These are phyloP conservation scores for Simmondsia chinensis DNA, from an alignment of 148 eudicot species.

Conservation along the genomic window DNA sequence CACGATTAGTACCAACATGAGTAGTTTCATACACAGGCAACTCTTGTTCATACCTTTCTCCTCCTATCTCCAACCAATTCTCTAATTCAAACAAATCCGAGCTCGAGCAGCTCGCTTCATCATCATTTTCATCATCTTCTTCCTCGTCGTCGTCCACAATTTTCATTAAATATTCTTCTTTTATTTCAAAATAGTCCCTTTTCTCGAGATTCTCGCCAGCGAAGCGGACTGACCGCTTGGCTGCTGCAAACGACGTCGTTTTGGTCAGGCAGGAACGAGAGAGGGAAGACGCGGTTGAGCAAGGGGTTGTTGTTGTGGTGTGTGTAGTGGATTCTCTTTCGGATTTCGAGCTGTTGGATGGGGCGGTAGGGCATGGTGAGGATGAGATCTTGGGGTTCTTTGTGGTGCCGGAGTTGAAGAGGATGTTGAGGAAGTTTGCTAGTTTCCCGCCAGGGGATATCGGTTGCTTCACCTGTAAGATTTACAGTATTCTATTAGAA, in stretches of 20 bases:
- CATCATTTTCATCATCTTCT: constrained; percentile 29
- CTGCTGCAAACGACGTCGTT: constrained; percentile 26
- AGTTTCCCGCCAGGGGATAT: constrained; percentile 83
- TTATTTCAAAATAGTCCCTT: too few species aligned
- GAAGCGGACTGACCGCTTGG: constrained; percentile 23
- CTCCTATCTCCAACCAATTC: constrained; percentile 40
- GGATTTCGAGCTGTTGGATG: not conserved
- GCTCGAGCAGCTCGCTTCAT: constrained; percentile 48
- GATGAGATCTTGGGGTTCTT: constrained; percentile 35
- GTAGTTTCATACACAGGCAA: constrained; percentile 85
- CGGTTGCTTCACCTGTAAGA: constrained; percentile 72
- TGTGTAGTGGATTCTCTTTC: not conserved
- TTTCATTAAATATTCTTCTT: too few species aligned
- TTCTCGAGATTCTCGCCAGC: too few species aligned
- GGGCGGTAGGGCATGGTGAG: not conserved
- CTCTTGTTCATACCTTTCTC: constrained; percentile 41
- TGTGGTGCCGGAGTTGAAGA: constrained; percentile 31
- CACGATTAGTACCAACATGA: constrained; percentile 45
- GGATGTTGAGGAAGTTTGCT: constrained; percentile 63
- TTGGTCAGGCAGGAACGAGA: constrained; percentile 32
- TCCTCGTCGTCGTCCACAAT: constrained; percentile 10
- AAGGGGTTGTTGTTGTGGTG: constrained; percentile 1
- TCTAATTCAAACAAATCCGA: constrained; percentile 82
- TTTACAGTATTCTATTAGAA: too few species aligned
- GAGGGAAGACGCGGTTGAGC: constrained; percentile 20